Evolutionary conservation across 1,284 basidiomycete species (phyloP).

Genomic region (Xerocomus alliaceus): DNA sequence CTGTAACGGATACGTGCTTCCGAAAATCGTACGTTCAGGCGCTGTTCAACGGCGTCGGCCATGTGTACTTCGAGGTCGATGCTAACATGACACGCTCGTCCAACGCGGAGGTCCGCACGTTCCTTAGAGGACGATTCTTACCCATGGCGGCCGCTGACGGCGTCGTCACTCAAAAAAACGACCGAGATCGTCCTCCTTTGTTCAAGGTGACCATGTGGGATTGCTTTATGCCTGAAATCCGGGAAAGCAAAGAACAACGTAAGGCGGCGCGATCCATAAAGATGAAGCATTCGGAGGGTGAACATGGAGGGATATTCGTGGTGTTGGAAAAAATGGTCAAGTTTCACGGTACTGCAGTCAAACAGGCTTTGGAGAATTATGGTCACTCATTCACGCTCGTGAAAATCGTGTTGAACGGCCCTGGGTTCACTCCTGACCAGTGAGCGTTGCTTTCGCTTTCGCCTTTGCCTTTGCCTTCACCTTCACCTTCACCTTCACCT

Average conservation of each 20-base stretch:
- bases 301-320: neutral
- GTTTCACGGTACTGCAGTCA: neutral
- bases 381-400: neutral
- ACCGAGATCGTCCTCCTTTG: conserved; percentile 3
- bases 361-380: neutral
- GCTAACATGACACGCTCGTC: neutral
- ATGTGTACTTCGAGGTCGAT: conserved; percentile 13
- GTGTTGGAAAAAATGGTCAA: neutral
- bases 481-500: no score
- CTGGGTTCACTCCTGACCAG: neutral
- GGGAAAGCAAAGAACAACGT: neutral
- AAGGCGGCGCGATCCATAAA: neutral
- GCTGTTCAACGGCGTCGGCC: neutral
- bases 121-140: conserved; percentile 1
- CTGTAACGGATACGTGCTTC: neutral
- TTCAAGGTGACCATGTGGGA: conserved; percentile 18
- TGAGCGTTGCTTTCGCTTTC: neutral
- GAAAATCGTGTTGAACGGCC: neutral
- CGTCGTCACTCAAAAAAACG: neutral
- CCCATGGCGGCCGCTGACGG: neutral
- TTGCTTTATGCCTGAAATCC: neutral
- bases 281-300: neutral
- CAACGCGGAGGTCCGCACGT: neutral
- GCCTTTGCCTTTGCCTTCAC: no score
- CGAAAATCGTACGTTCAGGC: neutral